Base-by-base conservation (phyloP, 305 asterid species). In the Fraxinus angustifolia region DNA sequence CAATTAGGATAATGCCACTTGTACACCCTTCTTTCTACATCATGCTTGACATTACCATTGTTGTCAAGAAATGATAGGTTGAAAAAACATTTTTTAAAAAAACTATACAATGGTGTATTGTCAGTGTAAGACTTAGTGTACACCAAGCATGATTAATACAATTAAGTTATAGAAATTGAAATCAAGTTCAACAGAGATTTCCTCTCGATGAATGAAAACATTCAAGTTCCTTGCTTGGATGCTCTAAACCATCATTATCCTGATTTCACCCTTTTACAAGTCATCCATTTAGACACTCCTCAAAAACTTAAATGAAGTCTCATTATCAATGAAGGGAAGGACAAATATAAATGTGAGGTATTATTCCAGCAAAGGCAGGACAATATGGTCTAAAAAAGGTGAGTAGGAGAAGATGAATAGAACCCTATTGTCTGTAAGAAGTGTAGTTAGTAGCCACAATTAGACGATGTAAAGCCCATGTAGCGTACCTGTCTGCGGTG, bases 401-500 rank as follows among this genome's bases (percentile, higher is more conserved):
- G 71, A 19, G 71, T 62, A 21, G 12, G 71, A 19, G 71, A 62
- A 62, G 71, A 62, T 23, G 14, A 23, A 62, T 62, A 62, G 34
- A 62, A 21, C 72, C 72, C 34, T 10, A 26, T 23, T 10, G n/a
- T 23, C 34, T 65, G 35, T 26, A 75, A 45, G 62, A 34, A 38
- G 78, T 16, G 80, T 16, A 30, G 33, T 23, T 3, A 36, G 36
- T 35, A 17, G 53, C 56, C 53, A 36, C 8, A 81, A 42, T 53
- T 23, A 76, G 7, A 58, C 8, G 38, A 1, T 67, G 73, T n/a
- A 26, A 31, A 80, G 62, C 34, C 68, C 38, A 56, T 33, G 8
- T 10, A 50, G 65, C 78, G 50, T 82, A 92, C 97, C 92, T 89
- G 92, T 87, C 98, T 90, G 16, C 95, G 96, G 6, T 88, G 91